Evolutionary conservation across 345 rosid species (phyloP), one percentile per base, ranked within the genome.

Genomic region (Erodium maritimum): DNA sequence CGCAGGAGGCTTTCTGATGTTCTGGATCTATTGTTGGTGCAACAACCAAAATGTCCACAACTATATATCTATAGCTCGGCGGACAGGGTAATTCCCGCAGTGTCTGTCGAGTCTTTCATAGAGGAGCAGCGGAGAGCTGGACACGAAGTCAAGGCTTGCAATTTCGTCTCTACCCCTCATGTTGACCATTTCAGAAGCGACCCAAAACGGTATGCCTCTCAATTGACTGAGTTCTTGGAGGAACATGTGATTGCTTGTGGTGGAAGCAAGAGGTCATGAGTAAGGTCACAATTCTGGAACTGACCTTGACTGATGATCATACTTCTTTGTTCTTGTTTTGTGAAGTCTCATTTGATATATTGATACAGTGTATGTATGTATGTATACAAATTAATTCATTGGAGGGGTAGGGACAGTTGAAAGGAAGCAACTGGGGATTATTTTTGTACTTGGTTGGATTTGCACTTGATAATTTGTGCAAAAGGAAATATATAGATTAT

Each of bases 101-200:
- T 60, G 19, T 77, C 78, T 4, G 99, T 90, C 56, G 97, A 90
- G 69, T 85, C 90, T 29, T 94, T 94, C 67, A 82, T 93, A 37
- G 82, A 85, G 73, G 73, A 76, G 73, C 97, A 93, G 73, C 75
- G 79, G 77, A 79, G 63, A 71, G 80, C 79, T 0, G 99, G 99
- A 50, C 87, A 62, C 2, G 79, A 82, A 77, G 99, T 93, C 67
- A 73, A 79, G 67, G 82, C 95, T 16, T 90, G 99, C 80, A 82
- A 94, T 79, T 94, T 94, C 71, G 80, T 90, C 63, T 82, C 90
- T 7, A 85, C 99, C 9, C 99, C 99, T 13, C 99, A 94, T 37
- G 97, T 94, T 0, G 99, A 94, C 73, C 99, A 94, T 75, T 94
- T 85, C 64, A 75, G 99, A 66, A 90, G 80, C 71, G 95, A 94